Evolutionary conservation across 257 asterid species (phyloP).

Genomic region (Asclepias syriaca): DNA sequence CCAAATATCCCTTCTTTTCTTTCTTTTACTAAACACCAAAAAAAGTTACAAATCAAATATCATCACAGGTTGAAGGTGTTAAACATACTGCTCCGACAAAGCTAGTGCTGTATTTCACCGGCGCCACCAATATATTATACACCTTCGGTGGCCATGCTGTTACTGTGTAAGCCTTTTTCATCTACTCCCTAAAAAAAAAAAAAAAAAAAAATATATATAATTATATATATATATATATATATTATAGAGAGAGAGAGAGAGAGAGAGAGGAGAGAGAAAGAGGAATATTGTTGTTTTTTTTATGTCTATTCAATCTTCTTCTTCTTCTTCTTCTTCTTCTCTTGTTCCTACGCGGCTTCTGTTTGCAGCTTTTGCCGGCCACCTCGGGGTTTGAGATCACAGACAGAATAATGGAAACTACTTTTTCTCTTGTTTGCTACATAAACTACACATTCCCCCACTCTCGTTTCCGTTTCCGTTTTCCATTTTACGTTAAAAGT

Average conservation of each 20-base stretch:
- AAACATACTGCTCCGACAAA: slow-evolving; percentile 72
- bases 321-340: slow-evolving; percentile 19
- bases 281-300: not conserved
- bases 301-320: not conserved
- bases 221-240: not conserved
- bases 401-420: slow-evolving; percentile 35
- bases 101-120: slow-evolving; percentile 83
- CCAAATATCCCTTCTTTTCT: not conserved
- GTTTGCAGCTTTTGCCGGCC: slow-evolving; percentile 82
- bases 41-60: no score
- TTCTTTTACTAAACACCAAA: not conserved
- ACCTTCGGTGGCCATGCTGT: slow-evolving; percentile 99
- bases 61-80: slow-evolving; percentile 56
- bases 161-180: slow-evolving; percentile 65
- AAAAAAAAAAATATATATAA: no score
- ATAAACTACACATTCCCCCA: slow-evolving; percentile 13
- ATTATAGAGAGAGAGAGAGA: not conserved
- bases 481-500: slow-evolving; percentile 11
- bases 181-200: not conserved
- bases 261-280: not conserved
- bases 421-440: slow-evolving; percentile 22
- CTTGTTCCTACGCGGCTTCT: slow-evolving; percentile 42
- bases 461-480: not conserved
- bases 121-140: slow-evolving; percentile 90
- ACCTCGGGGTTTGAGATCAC: slow-evolving; percentile 31